phyloP scores from a whole-genome alignment of 345 rosid genomes.

The Salix brachista region DNA sequence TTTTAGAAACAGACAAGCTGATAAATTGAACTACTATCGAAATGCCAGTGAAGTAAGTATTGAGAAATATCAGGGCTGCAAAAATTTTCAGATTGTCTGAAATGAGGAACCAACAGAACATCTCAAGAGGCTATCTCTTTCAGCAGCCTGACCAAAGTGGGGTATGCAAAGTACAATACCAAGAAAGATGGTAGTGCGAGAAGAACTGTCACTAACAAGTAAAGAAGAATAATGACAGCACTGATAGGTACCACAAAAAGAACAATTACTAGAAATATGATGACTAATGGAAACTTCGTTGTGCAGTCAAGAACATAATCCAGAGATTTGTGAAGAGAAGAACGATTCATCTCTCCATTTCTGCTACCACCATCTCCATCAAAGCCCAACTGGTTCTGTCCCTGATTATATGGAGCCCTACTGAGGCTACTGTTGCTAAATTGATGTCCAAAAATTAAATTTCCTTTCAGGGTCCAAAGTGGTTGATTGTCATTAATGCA shows the following conservation, averaged over 20 bases:
- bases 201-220: conserved; percentile 63
- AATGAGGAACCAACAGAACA: background rate
- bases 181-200: conserved; percentile 76
- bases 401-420: conserved; percentile 23
- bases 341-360: conserved; percentile 14
- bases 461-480: conserved; percentile 14
- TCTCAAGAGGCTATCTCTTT: conserved; percentile 59
- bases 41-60: background rate
- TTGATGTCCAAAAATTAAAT: conserved; percentile 16
- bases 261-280: conserved; percentile 65
- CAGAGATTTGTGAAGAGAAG: conserved; percentile 55
- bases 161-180: conserved; percentile 75
- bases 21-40: background rate
- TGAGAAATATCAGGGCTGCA: background rate
- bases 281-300: conserved; percentile 73
- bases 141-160: conserved; percentile 77
- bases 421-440: conserved; percentile 20
- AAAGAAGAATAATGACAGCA: conserved; percentile 65
- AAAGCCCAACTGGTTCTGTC: background rate
- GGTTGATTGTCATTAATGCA: conserved; percentile 20
- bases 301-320: conserved; percentile 63
- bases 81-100: background rate
- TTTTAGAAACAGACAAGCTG: background rate
- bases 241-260: conserved; percentile 80
- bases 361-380: background rate